Percentiles rank a stretch among this genome's conserved stretches.
phyloP scores from a whole-genome alignment of 2,329 filamentous ascomycete species.

The Penicillium sp. region DNA sequence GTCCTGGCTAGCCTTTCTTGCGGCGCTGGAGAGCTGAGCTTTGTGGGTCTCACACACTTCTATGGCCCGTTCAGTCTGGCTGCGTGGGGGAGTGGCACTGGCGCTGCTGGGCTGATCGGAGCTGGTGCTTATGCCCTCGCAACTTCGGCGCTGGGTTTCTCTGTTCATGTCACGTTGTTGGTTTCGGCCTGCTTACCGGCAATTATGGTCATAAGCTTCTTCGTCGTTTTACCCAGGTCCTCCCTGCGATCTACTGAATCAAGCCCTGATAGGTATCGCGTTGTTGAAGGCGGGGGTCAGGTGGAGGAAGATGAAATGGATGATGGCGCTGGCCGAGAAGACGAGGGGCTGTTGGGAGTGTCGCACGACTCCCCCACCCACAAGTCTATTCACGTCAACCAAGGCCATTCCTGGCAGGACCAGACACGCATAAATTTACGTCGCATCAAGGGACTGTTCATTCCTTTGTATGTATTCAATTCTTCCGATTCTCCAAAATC shows the following conservation, averaged over 20 bases:
- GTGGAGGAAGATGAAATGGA: constrained; percentile 29
- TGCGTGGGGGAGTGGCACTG: constrained; percentile 86
- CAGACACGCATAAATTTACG: constrained; percentile 48
- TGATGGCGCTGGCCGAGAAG: constrained; percentile 21
- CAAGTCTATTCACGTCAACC: constrained; percentile 15
- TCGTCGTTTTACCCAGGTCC: constrained; percentile 63
- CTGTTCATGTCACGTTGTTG: constrained; percentile 64
- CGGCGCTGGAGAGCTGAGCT: constrained; percentile 81
- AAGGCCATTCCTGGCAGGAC: constrained; percentile 22
- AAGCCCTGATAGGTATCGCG: constrained; percentile 46
- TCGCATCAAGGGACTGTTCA: constrained; percentile 61
- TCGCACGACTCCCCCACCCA: constrained; percentile 12
- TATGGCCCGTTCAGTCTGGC: constrained; percentile 81
- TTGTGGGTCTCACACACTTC: constrained; percentile 83
- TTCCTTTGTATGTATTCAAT: constrained; percentile 51
- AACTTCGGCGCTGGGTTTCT: constrained; percentile 69
- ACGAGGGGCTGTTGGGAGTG: constrained; percentile 25
- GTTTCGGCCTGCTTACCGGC: constrained; percentile 69
- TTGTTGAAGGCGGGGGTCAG: constrained; percentile 40
- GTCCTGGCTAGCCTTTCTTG: constrained; percentile 75
- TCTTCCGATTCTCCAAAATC: background rate
- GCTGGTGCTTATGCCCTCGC: constrained; percentile 79
- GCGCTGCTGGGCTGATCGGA: constrained; percentile 76
- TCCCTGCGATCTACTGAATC: constrained; percentile 48
- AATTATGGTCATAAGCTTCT: constrained; percentile 78